phyloP scores from a whole-genome alignment of 768 basidiomycete species.

The Russula earlei region DNA sequence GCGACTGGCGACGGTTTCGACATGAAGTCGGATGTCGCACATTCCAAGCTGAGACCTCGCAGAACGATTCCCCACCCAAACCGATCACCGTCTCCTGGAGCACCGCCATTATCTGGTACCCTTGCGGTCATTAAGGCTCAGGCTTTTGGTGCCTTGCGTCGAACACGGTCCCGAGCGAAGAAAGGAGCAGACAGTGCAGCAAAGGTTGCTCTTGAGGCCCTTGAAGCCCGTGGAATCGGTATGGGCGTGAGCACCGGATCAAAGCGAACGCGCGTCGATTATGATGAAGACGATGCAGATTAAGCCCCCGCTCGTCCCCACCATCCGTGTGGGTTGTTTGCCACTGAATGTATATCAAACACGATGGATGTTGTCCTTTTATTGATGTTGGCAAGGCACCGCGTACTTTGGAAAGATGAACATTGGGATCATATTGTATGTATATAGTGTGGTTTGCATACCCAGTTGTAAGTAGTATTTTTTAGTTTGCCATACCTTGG shows the following conservation, averaged over 20 bases:
- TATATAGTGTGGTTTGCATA: constrained; percentile 21
- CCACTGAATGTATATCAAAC: background rate
- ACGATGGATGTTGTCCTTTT: constrained; percentile 1
- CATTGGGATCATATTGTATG: constrained; percentile 21
- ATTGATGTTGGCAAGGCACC: constrained; percentile 1
- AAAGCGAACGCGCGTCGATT: constrained; percentile 44
- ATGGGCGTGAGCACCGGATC: constrained; percentile 29
- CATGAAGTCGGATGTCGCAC: constrained; percentile 33
- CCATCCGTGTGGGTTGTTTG: constrained; percentile 20
- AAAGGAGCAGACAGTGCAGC: constrained; percentile 64
- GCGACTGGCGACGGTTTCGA: constrained; percentile 41
- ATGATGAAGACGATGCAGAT: constrained; percentile 38
- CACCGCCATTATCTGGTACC: constrained; percentile 58
- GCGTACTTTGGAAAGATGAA: constrained; percentile 15
- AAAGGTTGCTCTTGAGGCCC: constrained; percentile 69
- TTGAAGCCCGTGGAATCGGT: constrained; percentile 69
- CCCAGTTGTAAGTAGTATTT: constrained; percentile 21
- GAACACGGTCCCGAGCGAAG: constrained; percentile 67
- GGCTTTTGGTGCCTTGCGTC: constrained; percentile 75
- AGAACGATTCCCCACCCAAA: constrained; percentile 21
- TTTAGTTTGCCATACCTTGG: constrained; percentile 2
- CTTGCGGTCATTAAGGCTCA: constrained; percentile 88
- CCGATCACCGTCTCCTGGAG: constrained; percentile 38
- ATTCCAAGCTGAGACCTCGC: constrained; percentile 19
- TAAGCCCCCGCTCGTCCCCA: background rate